Evolutionary conservation across 345 rosid genomes (phyloP), one percentile per base, ranked within the genome.

Genomic region (Geranium rotundifolium): DNA sequence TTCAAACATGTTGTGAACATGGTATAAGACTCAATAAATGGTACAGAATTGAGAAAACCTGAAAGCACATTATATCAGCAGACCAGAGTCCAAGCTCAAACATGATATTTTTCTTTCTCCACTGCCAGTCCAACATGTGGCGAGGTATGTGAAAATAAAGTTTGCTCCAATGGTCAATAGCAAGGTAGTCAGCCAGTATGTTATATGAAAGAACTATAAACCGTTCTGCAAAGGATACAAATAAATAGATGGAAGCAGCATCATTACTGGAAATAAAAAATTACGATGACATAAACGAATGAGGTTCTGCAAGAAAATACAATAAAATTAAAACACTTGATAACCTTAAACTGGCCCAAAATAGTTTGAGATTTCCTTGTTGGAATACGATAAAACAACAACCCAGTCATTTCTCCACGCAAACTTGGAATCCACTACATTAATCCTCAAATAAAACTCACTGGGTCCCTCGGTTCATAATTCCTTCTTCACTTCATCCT

Each of bases 51-150:
- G 54, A 17, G 27, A 56, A 61, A 66, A 92, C 96, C 93, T 92
- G 98, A 61, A 92, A 80, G 81, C 98, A 92, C 93, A 92, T 76
- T 67, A 92, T 85, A 74, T 92, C 98, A 15, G 98, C 84, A 23
- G 91, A 85, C 98, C 98, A 89, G 12, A 89, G 69, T 54, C 87
- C 82, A 65, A 92, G 91, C 86, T 93, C 97, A 65, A 87, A 86
- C 54, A 88, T 72, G 59, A 93, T 64, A 64, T 66, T 83, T 57
- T 73, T 84, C 79, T 82, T 90, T 65, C 97, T 86, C 85, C 90
- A 82, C 64, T 82, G 79, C 96, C 99, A 93, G 23, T 81, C 83
- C 76, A 93, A 54, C 77, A 93, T 73, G 65, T 84, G 63, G 60
- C 70, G 76, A 30, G 96, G 99, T 65, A 93, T 84, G 69, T 90